phyloP scores from a whole-genome alignment of 1,284 basidiomycete species.

The Gomphus sp. region DNA sequence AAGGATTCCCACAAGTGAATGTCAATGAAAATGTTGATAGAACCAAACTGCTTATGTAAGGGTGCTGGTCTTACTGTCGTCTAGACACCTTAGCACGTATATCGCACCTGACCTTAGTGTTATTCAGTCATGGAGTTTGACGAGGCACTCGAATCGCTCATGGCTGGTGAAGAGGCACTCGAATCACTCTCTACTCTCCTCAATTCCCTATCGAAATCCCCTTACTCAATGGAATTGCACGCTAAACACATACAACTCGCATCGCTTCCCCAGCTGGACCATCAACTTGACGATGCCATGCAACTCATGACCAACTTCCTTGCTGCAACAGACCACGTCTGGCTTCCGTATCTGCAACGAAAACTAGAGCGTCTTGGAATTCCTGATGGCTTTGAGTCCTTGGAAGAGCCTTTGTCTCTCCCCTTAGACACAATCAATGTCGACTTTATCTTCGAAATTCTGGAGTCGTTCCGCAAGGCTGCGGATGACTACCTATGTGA shows the following conservation, averaged over 20 bases:
- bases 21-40: too few species aligned
- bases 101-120: neutral
- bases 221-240: conserved; percentile 54
- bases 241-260: conserved; percentile 54
- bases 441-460: conserved; percentile 45
- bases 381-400: conserved; percentile 19
- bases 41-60: too few species aligned
- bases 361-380: conserved; percentile 22
- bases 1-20: too few species aligned
- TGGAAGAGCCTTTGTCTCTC: conserved; percentile 15
- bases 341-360: conserved; percentile 52
- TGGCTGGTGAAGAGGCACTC: conserved; percentile 28
- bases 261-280: conserved; percentile 43
- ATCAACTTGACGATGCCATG: conserved; percentile 48
- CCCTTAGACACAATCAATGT: conserved; percentile 32
- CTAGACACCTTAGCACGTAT: too few species aligned
- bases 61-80: too few species aligned
- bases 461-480: conserved; percentile 59
- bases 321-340: conserved; percentile 57
- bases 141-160: too few species aligned
- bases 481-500: conserved; percentile 77
- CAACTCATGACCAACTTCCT: conserved; percentile 57
- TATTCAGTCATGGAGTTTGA: too few species aligned
- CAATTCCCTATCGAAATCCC: conserved; percentile 44
- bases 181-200: conserved; percentile 54